These are phyloP conservation scores for Saposhnikovia divaricata DNA, from an alignment of 129 eudicot genomes.

Conservation along the genomic window DNA sequence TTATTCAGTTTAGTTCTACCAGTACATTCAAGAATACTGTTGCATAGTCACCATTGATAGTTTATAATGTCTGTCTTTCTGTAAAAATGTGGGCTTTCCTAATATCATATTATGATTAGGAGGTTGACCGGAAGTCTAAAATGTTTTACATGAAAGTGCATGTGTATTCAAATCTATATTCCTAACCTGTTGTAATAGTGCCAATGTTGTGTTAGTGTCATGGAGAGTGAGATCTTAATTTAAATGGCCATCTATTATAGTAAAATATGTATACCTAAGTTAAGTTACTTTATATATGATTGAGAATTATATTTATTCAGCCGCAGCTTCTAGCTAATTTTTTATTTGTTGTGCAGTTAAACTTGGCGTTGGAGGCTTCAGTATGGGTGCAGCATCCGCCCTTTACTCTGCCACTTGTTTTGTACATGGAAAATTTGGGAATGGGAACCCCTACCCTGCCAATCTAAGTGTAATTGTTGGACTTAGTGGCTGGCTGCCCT, in stretches of 20 bases:
- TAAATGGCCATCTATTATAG: background rate
- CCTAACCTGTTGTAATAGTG: background rate
- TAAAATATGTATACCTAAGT: background rate
- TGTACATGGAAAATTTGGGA: conserved; percentile 51
- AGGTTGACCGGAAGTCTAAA: background rate
- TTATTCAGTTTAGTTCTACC: background rate
- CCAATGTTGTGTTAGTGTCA: background rate
- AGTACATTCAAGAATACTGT: too few relatives aligned
- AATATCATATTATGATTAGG: background rate
- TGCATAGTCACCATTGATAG: background rate
- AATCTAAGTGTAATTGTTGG: conserved; percentile 77
- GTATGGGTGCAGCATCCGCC: conserved; percentile 91
- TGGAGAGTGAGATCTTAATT: background rate
- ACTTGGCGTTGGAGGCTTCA: conserved; percentile 83
- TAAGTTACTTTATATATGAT: background rate
- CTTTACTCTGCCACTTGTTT: conserved; percentile 74
- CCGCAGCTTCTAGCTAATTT: background rate
- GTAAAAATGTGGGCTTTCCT: background rate
- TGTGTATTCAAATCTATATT: background rate
- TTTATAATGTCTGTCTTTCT: background rate
- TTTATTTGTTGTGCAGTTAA: conserved; percentile 33
- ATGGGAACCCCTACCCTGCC: conserved; percentile 46
- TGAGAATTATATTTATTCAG: background rate
- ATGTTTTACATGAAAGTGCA: background rate
- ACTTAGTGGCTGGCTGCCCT: conserved; percentile 88